These are phyloP conservation scores for Debaryomyces nepalensis DNA, from an alignment of 1,139 yeast genomes.

Conservation along the genomic window DNA sequence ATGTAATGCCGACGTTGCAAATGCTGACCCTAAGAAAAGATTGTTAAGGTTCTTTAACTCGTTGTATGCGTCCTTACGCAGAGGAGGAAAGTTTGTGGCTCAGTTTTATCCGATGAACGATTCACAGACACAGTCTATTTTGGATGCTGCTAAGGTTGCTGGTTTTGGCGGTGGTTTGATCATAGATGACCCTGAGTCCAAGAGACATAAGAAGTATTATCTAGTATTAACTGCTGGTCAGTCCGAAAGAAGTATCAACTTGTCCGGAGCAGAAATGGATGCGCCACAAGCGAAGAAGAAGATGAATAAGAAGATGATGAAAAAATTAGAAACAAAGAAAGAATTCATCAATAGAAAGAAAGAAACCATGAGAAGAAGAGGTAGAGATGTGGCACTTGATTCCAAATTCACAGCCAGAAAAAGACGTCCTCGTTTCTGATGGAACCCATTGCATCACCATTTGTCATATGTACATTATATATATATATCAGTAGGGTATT, in stretches of 20 bases:
- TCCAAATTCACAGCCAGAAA: conserved; percentile 93
- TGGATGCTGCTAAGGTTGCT: conserved; percentile 86
- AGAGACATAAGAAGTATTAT: conserved; percentile 88
- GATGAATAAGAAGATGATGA: conserved; percentile 54
- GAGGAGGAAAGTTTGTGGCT: conserved; percentile 97
- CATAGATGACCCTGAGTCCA: conserved; percentile 91
- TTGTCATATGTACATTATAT: conserved; percentile 5
- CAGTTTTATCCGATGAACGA: conserved; percentile 96
- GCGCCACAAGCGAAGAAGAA: conserved; percentile 53
- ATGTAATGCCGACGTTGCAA: conserved; percentile 88
- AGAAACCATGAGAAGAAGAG: conserved; percentile 90
- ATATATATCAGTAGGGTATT: neutral
- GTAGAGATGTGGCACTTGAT: conserved; percentile 85
- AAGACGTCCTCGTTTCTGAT: conserved; percentile 80
- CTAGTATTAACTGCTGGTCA: conserved; percentile 89
- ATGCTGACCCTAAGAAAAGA: conserved; percentile 86
- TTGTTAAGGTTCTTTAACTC: conserved; percentile 83
- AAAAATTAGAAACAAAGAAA: conserved; percentile 71
- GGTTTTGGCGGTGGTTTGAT: conserved; percentile 97
- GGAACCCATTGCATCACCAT: neutral
- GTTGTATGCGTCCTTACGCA: conserved; percentile 78
- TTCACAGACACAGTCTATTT: conserved; percentile 74
- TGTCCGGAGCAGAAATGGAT: conserved; percentile 81
- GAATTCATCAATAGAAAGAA: conserved; percentile 89
- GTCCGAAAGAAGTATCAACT: conserved; percentile 68